Base-by-base conservation (phyloP, 306 rosid species). In the Cucumis melo region DNA sequence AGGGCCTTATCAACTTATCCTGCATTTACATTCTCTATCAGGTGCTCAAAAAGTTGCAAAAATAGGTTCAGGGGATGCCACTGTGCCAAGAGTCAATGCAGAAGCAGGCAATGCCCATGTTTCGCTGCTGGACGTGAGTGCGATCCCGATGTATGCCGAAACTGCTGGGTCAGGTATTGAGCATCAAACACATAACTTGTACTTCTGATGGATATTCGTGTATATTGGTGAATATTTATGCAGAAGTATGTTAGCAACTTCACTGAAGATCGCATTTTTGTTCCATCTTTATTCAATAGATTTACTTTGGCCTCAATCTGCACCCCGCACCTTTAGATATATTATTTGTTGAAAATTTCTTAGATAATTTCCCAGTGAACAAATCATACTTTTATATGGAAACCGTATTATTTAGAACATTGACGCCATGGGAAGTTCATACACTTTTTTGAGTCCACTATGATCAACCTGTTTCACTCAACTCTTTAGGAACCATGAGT, bases 91-190 rank as follows among this genome's bases (percentile, higher is more conserved):
- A 85, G 97, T 83, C 97, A 93, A 75, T 93, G 98, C 80, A 85
- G 84, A 87, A 93, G 92, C 86, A 85, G 98, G 58, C 88, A 86
- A 36, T 93, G 98, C 83, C 96, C 98, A 59, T 93, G 98, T 79
- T 91, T 89, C 87, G 98, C 98, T 48, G 96, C 96, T 11, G 84
- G 80, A 34, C 89, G 97, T 15, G 98, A 93, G 83, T 93, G 97
- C 77, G 98, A 93, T 77, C 96, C 98, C 10, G 97, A 93, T 84
- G 97, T 93, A 53, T 93, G 98, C 80, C 87, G 87, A 70, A 89
- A 93, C 85, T 93, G 98, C 88, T 94, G 98, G 97, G 82, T 91
- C 67, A 87, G 98, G 98, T 93, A 86, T 83, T 73, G 71, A 78
- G 75, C 62, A 42, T 54, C 74, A 42, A 51, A 44, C 27, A 1